Base-by-base conservation (phyloP, 805 yeast species). In the Saccharomycopsis sp. region DNA sequence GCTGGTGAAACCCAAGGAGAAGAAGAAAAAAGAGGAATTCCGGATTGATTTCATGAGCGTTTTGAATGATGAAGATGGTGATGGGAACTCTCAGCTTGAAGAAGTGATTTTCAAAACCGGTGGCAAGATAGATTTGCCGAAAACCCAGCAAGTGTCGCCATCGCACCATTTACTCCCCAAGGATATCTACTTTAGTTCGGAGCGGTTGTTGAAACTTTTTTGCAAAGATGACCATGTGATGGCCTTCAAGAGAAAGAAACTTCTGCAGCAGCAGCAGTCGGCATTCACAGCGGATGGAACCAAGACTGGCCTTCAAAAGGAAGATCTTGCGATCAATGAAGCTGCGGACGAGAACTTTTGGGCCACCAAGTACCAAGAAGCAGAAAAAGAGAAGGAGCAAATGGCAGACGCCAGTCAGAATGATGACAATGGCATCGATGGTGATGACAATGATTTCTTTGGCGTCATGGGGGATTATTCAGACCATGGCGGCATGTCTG, bases 161-260 rank as follows among this genome's bases (percentile, higher is more conserved):
- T 57, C 66, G 27, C 64, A 64, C 36, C 69, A 73, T 51, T 55
- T 75, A 33, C 60, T 85, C 5, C 95, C 95, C 0, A 79, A 76
- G 49, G 95, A 85, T 56, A 65, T 73, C 47, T 77, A 72, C 48
- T 85, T 82, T 58, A 71, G 80, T 4, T 77, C 95, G 0, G 73
- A 73, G 37, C 70, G 75, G 43, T 67, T 89, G 42, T 71, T 82
- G 6, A 71, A 70, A 42, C 63, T 85, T 25, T 83, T 83, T 53
- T 61, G 79, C 34, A 83, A 82, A 55, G 94, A 95, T 2, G 55
- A 55, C 9, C 65, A n/a, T 22, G 47, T 46, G 10, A 30, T 33
- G 16, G 33, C 40, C 10, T 13, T 46, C 7, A 20, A 39, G 16
- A 32, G 35, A 25, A 41, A 25, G 4, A n/a, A n/a, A n/a, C n/a